Base-by-base conservation (phyloP, 768 basidiomycete genomes). In the Leccinum subgranulosum region DNA sequence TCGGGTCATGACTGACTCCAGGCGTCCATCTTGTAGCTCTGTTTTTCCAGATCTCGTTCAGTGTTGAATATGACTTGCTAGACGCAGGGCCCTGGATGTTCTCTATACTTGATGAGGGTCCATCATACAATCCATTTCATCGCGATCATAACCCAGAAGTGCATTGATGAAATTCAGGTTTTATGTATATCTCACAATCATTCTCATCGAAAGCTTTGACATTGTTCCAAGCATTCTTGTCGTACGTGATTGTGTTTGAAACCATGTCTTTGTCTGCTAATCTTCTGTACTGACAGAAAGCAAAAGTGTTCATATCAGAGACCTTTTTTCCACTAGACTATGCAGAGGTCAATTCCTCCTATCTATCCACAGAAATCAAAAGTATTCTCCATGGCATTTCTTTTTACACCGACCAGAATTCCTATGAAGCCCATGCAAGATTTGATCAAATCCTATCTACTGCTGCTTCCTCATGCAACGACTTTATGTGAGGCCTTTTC, bases 71-170 rank as follows among this genome's bases (percentile, higher is more conserved):
- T 1, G 73, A 69, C 53, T 73, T 60, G 56, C 72, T 63, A 19
- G 78, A 76, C 46, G 74, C 66, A n/a, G 70, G 65, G 25, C 25
- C 6, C 25, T 27, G 25, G 6, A 27, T 27, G 80, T 17, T 75
- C 77, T 12, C 67, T 84, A 27, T 75, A 79, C 70, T 82, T 11
- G 77, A 79, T 43, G 68, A 72, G 15, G 71, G 74, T 31, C 34
- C 49, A 33, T 50, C 51, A 23, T 60, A 57, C 7, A 50, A 60
- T 27, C 3, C 29, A 25, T 10, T 23, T 21, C 73, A 79, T 56
- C 81, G 77, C 60, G 81, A 79, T 41, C 80, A 78, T 33, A 77
- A 75, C 43, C 74, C 80, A 49, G 80, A 84, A 76, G 82, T 83
- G 55, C 29, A 74, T 65, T 54, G 34, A 36, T 51, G 28, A 28